Percentiles rank a stretch among this genome's conserved stretches.
Evolutionary conservation across 73 alveolate genomes (phyloP).

Genomic region (Blepharisma japonicum): DNA sequence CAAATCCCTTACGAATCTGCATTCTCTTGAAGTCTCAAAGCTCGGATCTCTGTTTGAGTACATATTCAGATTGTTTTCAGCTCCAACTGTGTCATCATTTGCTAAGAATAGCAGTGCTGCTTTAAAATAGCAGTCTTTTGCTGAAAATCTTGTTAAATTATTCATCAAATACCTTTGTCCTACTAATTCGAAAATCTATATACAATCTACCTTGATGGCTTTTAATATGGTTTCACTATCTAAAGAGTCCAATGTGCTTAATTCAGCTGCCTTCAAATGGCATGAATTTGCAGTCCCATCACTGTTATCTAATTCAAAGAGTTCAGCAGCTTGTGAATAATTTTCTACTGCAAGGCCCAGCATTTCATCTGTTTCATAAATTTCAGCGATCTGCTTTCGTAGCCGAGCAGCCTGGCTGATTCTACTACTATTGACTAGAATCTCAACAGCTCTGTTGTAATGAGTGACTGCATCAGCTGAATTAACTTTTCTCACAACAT

Average conservation of each 20-base stretch:
- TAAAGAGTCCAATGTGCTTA: slow-evolving; percentile 54
- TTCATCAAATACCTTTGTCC: slow-evolving; percentile 64
- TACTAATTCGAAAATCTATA: slow-evolving; percentile 66
- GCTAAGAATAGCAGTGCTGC: slow-evolving; percentile 61
- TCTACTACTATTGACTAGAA: slow-evolving; percentile 45
- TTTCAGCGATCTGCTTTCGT: slow-evolving; percentile 69
- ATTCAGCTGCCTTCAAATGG: slow-evolving; percentile 67
- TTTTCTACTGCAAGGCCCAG: slow-evolving; percentile 64
- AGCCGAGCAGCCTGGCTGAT: slow-evolving; percentile 67
- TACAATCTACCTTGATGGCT: slow-evolving; percentile 51
- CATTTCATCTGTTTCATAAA: slow-evolving; percentile 59
- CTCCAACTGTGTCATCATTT: slow-evolving; percentile 76
- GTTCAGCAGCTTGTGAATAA: slow-evolving; percentile 71
- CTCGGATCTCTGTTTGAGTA: slow-evolving; percentile 70
- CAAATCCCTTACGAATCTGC: slow-evolving; percentile 44
- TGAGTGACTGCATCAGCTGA: slow-evolving; percentile 39
- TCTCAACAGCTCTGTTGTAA: slow-evolving; percentile 58
- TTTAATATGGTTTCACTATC: slow-evolving; percentile 51
- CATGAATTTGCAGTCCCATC: slow-evolving; percentile 63
- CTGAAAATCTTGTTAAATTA: slow-evolving; percentile 62
- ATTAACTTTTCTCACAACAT: slow-evolving; percentile 51
- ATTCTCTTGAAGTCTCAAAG: slow-evolving; percentile 74
- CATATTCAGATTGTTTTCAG: slow-evolving; percentile 55
- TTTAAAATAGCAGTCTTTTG: slow-evolving; percentile 74
- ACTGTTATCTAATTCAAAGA: slow-evolving; percentile 62